Evolutionary conservation across 331 rosid genomes (phyloP), one percentile per base, ranked within the genome.

Genomic region (Malus hybrid): DNA sequence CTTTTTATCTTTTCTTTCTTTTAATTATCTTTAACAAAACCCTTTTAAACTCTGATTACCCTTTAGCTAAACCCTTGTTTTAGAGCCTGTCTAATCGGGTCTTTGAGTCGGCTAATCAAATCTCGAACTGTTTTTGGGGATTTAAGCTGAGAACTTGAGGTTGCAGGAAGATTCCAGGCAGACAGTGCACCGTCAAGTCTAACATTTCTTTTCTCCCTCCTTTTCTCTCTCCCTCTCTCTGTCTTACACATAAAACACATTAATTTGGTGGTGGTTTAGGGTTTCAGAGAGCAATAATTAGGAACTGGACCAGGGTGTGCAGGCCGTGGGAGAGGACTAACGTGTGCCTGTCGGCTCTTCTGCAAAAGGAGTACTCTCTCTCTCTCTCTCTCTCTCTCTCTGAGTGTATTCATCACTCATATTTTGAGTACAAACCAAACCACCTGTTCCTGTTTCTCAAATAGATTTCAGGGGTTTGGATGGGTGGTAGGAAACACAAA

Each of bases 291-390:
- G 73, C 87, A 88, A 91, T 91, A 66, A 91, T 91, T 89, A 75
- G 84, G 75, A 79, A 60, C 78, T 78, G 89, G 93, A 88, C 90
- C 88, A 86, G 76, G 80, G 73, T 14, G 12, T 86, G 86, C 88
- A 85, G 90, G 83, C 64, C 75, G 81, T 79, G 82, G 75, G 74
- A 88, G 93, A 89, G 84, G 77, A 91, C 93, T 81, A 89, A 88
- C 93, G 87, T 88, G 90, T 67, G 80, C 69, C 84, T 94, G 96
- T 94, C 95, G 86, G 93, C 85, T 84, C 86, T 89, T 87, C 87
- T 81, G 65, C 72, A 65, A 76, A 77, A 16, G 36, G 14, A 44
- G 22, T 28, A 14, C 32, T 22, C 64, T 58, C 64, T 66, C 7
- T 29, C 19, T 18, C 63, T n/a, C 58, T 11, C 5, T 53, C 76